A percentile compares a stretch with the other conserved stretches of the same genome.
Evolutionary conservation across 1,284 basidiomycete species (phyloP).

Genomic region (Boletus albobrunnescens): DNA sequence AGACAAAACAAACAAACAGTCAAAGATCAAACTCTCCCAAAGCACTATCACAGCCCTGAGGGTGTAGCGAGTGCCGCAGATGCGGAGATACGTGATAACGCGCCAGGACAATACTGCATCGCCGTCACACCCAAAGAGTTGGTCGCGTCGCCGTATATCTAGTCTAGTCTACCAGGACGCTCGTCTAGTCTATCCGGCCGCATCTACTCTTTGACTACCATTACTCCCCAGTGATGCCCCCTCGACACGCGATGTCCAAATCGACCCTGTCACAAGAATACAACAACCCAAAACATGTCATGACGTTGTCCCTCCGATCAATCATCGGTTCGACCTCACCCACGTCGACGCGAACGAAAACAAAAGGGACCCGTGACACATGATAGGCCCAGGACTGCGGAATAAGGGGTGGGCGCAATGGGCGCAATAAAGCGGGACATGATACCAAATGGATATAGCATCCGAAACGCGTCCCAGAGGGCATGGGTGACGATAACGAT

Average conservation of each 20-base stretch:
- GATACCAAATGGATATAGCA: conserved; percentile 3
- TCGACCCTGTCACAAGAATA: not conserved
- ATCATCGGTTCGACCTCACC: conserved; percentile 7
- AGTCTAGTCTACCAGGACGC: not conserved
- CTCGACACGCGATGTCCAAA: not conserved
- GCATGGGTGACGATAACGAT: conserved; percentile 3
- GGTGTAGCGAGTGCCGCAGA: too few species aligned
- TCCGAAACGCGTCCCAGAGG: conserved; percentile 6
- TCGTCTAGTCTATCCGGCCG: conserved; percentile 2
- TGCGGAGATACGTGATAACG: not conserved
- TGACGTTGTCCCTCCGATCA: conserved; percentile 1
- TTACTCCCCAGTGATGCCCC: not conserved
- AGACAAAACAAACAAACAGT: not conserved
- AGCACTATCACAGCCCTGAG: not conserved
- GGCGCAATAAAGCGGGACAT: conserved; percentile 1
- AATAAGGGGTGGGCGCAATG: not conserved
- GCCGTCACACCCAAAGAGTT: not conserved
- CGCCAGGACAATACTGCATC: not conserved
- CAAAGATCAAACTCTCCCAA: not conserved
- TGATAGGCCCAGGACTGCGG: not conserved
- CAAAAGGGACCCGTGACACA: not conserved
- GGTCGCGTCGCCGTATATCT: not conserved
- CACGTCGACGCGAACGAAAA: conserved; percentile 1
- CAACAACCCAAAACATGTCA: conserved; percentile 5
- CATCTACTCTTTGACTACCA: not conserved